phyloP scores from a whole-genome alignment of 805 yeast species.

The Ogataea ramenticola region DNA sequence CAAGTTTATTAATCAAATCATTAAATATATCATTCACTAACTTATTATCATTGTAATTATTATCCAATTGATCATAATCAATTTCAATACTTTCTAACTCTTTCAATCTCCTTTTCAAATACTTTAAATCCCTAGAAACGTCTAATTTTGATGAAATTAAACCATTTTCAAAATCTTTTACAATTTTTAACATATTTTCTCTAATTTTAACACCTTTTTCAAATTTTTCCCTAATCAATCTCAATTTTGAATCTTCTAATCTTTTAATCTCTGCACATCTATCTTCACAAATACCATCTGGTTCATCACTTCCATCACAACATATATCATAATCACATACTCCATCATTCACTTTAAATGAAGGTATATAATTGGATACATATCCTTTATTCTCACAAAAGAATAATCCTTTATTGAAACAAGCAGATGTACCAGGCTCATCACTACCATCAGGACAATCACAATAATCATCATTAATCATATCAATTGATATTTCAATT shows the following conservation, averaged over 20 bases:
- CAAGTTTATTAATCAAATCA: conserved; percentile 2
- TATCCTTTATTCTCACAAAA: conserved; percentile 78
- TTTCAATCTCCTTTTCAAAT: conserved; percentile 22
- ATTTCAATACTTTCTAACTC: conserved; percentile 3
- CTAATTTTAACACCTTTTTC: conserved; percentile 30
- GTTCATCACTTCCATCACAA: conserved; percentile 94
- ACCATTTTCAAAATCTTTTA: conserved; percentile 13
- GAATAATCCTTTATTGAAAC: conserved; percentile 42
- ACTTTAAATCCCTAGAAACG: conserved; percentile 5
- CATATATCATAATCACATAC: conserved; percentile 83
- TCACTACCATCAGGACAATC: conserved; percentile 98
- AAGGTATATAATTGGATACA: conserved; percentile 52
- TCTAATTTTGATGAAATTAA: conserved; percentile 10
- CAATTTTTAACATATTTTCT: conserved; percentile 22
- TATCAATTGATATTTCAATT: conserved; percentile 49
- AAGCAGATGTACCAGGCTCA: conserved; percentile 93
- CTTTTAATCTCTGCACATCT: conserved; percentile 44
- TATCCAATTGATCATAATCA: background rate
- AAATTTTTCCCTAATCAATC: conserved; percentile 14
- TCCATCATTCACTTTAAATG: conserved; percentile 76
- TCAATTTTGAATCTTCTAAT: conserved; percentile 22
- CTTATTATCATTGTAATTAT: background rate
- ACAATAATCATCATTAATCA: conserved; percentile 83
- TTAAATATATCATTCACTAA: background rate
- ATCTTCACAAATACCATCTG: conserved; percentile 42